A percentile compares a stretch with the other conserved stretches of the same genome.
Conservation (phyloP, 768 basidiomycete genomes). For the Exsudoporus frostii region DNA sequence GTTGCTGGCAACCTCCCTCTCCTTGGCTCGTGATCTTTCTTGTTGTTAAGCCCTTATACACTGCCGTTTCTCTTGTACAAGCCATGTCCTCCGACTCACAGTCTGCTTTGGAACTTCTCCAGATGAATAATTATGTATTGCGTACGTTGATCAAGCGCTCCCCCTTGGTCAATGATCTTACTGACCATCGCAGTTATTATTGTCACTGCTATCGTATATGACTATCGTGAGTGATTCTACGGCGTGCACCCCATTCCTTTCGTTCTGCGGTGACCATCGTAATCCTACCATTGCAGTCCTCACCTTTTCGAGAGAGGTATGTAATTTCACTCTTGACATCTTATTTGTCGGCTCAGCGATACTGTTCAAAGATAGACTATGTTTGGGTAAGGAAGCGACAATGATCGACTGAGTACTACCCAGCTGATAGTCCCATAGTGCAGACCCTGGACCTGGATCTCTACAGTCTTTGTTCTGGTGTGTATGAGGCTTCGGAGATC, state of each 20-base stretch:
- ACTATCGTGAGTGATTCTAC: constrained; percentile 6
- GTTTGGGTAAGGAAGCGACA: constrained; percentile 7
- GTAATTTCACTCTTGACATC: neutral
- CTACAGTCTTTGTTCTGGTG: constrained; percentile 3
- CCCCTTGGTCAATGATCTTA: neutral
- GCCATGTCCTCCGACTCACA: neutral
- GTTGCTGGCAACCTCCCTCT: too few relatives aligned
- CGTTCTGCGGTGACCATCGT: neutral
- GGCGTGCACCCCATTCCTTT: too few relatives aligned
- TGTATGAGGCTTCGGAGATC: neutral
- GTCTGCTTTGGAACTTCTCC: neutral
- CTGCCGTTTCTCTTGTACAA: too few relatives aligned
- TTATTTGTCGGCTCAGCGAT: neutral
- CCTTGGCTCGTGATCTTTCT: too few relatives aligned
- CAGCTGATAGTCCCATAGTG: neutral
- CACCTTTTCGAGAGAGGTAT: neutral
- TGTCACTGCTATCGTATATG: constrained; percentile 1
- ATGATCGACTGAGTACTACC: neutral
- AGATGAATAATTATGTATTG: neutral
- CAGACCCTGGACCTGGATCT: constrained; percentile 7
- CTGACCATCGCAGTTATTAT: neutral
- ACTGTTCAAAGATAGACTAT: constrained; percentile 2
- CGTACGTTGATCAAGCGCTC: neutral
- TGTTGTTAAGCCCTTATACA: too few relatives aligned
- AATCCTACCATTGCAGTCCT: neutral